A percentile compares a stretch with the other conserved stretches of the same genome.
phyloP scores from a whole-genome alignment of 2,329 filamentous ascomycete genomes.

The Aureobasidium uvarum region DNA sequence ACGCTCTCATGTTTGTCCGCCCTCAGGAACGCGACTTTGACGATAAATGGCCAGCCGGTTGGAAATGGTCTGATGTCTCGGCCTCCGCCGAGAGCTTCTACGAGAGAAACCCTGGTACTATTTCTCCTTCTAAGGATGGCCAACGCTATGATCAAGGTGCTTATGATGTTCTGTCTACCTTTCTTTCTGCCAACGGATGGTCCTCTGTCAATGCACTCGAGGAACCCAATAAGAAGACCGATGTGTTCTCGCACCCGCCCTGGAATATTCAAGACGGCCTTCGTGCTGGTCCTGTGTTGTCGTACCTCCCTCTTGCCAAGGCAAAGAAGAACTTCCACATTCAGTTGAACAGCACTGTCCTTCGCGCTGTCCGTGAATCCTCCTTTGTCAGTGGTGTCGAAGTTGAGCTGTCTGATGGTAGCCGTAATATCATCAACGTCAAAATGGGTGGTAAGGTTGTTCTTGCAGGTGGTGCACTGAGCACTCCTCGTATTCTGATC shows the following conservation, averaged over 20 bases:
- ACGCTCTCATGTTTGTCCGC: constrained; percentile 55
- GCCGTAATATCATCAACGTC: constrained; percentile 33
- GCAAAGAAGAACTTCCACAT: constrained; percentile 47
- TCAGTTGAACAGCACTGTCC: constrained; percentile 46
- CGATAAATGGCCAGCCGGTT: constrained; percentile 50
- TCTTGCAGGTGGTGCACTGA: constrained; percentile 41
- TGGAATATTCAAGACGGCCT: constrained; percentile 53
- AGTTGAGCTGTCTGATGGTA: constrained; percentile 33
- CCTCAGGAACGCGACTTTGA: constrained; percentile 56
- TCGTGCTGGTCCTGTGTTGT: constrained; percentile 51
- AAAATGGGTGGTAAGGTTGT: constrained; percentile 39
- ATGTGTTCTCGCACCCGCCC: constrained; percentile 51
- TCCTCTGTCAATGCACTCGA: constrained; percentile 51
- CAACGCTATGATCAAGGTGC: constrained; percentile 51
- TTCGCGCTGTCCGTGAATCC: constrained; percentile 46
- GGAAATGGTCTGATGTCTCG: constrained; percentile 53
- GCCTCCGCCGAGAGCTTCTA: constrained; percentile 49
- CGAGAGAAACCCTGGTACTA: constrained; percentile 46
- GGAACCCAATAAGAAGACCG: constrained; percentile 47
- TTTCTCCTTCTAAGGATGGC: constrained; percentile 47
- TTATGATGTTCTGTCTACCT: constrained; percentile 51
- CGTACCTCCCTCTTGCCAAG: constrained; percentile 52
- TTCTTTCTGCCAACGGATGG: constrained; percentile 52
- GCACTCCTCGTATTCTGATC: constrained; percentile 39
- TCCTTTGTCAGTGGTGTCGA: constrained; percentile 47